Evolutionary conservation across 2,329 filamentous ascomycete genomes (phyloP), one percentile per base, ranked within the genome.

Genomic region (Cytospora chrysosperma): DNA sequence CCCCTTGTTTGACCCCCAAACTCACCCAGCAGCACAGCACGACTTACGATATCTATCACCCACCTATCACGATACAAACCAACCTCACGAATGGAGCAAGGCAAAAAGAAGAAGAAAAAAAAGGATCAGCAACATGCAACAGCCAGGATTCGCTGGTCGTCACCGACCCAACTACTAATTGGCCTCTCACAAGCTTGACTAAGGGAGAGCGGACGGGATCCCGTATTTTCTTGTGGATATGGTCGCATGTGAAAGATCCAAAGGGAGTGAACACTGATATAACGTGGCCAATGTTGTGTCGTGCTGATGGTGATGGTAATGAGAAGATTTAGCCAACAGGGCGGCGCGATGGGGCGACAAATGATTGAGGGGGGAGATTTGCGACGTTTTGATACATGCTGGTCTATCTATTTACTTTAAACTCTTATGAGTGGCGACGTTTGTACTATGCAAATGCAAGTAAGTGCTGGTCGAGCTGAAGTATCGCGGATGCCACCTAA

Each of bases 81-180:
- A n/a, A n/a, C n/a, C n/a, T n/a, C n/a, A n/a, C n/a, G 10, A 21
- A 21, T 8, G 40, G n/a, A 47, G 8, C 19, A 21, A 21, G 34
- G 13, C 10, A 37, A 37, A 17, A 37, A 37, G 10, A 37, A 37
- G 34, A 37, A 15, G 2, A 28, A 58, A 58, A 49, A 2, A 24
- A 21, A n/a, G n/a, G n/a, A n/a, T n/a, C n/a, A n/a, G n/a, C 21
- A 2, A 59, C 56, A 59, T 51, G 37, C 56, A 59, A 51, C 43
- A 50, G 56, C 28, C 28, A 30, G 43, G 19, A 59, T 37, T 52
- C 28, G 43, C 26, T 32, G 47, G 56, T 50, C 56, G 37, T 58
- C 56, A 24, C 56, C 40, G 56, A 58, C 40, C 40, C 30, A 13
- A 49, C 37, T 58, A 58, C 56, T 58, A 50, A 28, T 58, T 34